Conservation (phyloP, 805 yeast species). For the Metschnikowia lochheadii region DNA sequence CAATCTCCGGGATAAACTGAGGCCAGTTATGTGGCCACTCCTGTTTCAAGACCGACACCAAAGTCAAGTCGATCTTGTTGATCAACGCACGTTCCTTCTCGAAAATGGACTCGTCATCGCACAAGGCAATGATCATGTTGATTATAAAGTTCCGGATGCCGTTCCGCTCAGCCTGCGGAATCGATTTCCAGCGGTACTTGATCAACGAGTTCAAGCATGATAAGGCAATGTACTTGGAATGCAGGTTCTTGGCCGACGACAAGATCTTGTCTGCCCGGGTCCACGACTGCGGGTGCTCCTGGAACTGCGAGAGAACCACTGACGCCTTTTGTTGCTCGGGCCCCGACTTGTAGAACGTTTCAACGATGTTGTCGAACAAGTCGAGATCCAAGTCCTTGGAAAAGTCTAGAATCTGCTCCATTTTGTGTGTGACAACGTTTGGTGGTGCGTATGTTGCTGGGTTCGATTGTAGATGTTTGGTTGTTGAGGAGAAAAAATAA, state of each 20-base stretch:
- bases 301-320: constrained; percentile 69
- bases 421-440: constrained; percentile 22
- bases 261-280: constrained; percentile 85
- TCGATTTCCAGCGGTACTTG: constrained; percentile 87
- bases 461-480: neutral
- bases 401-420: constrained; percentile 90
- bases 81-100: constrained; percentile 74
- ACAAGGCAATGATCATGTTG: constrained; percentile 86
- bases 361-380: constrained; percentile 79
- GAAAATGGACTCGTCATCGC: constrained; percentile 76
- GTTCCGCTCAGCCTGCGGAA: constrained; percentile 82
- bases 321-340: constrained; percentile 71
- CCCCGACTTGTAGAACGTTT: constrained; percentile 70
- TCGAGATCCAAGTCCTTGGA: constrained; percentile 75
- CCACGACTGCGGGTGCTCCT: constrained; percentile 96
- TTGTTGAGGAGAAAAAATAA: constrained; percentile 6
- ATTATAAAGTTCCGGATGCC: constrained; percentile 94
- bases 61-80: constrained; percentile 87
- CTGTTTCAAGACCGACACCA: constrained; percentile 91
- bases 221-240: constrained; percentile 88
- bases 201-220: constrained; percentile 87
- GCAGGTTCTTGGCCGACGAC: constrained; percentile 72
- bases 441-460: constrained; percentile 1
- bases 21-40: constrained; percentile 99
- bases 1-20: constrained; percentile 89